These are phyloP conservation scores for Cantharellus cinnabarinus DNA, from an alignment of 768 basidiomycete genomes.

Conservation along the genomic window DNA sequence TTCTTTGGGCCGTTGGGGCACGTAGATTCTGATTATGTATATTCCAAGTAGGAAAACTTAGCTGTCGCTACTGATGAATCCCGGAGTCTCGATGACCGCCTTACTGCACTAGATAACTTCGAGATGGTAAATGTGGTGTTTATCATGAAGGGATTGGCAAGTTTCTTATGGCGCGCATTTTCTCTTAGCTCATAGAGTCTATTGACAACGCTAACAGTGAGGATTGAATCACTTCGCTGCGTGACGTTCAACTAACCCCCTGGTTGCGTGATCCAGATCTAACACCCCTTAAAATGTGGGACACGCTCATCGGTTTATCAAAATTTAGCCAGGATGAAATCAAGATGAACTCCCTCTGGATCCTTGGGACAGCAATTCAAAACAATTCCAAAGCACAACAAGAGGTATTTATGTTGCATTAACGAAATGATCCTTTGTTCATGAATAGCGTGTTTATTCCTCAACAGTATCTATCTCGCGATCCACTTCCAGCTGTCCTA, in stretches of 20 bases:
- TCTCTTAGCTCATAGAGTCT: conserved; percentile 50
- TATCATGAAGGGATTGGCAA: background rate
- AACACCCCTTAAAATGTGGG: conserved; percentile 58
- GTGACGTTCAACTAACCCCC: too few relatives aligned
- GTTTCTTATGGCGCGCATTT: background rate
- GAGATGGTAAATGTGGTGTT: conserved; percentile 45
- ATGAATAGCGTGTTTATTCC: conserved; percentile 1
- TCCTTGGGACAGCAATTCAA: conserved; percentile 73
- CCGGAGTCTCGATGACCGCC: conserved; percentile 34
- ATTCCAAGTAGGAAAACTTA: conserved; percentile 31
- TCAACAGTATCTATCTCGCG: conserved; percentile 36
- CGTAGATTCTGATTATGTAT: background rate
- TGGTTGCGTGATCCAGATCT: conserved; percentile 31
- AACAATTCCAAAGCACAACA: conserved; percentile 75
- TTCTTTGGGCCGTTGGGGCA: background rate
- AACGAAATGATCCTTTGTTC: background rate
- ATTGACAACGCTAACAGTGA: conserved; percentile 82
- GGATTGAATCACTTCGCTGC: conserved; percentile 4
- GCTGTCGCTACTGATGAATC: conserved; percentile 36
- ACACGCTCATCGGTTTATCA: conserved; percentile 45
- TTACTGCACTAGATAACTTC: conserved; percentile 58
- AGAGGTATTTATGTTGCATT: conserved; percentile 28
- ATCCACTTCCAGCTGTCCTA: conserved; percentile 46
- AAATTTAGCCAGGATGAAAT: conserved; percentile 36
- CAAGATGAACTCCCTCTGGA: conserved; percentile 56